Evolutionary conservation across 805 yeast genomes (phyloP).

Genomic region (Torulaspora gathmanii): DNA sequence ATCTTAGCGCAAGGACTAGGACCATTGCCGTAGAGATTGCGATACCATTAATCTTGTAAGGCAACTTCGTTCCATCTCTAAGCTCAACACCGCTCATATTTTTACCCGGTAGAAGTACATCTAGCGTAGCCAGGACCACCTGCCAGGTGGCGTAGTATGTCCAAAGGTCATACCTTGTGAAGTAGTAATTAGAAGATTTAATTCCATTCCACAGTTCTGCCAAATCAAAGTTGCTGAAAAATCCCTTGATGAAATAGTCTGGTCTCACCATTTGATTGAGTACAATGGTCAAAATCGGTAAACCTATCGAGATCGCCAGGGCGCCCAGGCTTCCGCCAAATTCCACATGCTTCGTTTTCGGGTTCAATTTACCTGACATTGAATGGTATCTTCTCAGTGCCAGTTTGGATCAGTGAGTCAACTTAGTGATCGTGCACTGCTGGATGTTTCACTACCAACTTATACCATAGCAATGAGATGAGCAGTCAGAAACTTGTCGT

Average conservation of each 20-base stretch:
- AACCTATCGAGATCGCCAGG: conserved; percentile 52
- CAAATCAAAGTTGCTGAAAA: conserved; percentile 39
- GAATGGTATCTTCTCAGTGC: neutral
- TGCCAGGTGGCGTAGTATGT: conserved; percentile 70
- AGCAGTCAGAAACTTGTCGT: conserved; percentile 4
- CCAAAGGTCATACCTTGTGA: conserved; percentile 51
- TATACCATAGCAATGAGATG: conserved; percentile 3
- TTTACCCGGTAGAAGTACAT: conserved; percentile 62
- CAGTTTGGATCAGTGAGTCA: neutral
- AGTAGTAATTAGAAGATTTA: conserved; percentile 31
- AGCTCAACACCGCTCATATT: conserved; percentile 58
- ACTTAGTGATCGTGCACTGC: neutral
- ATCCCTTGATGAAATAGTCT: conserved; percentile 48
- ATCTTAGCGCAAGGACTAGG: conserved; percentile 48
- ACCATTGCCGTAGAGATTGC: conserved; percentile 44
- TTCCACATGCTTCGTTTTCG: conserved; percentile 64
- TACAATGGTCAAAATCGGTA: conserved; percentile 59
- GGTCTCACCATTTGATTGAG: conserved; percentile 63
- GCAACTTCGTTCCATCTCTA: conserved; percentile 68
- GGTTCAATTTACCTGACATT: conserved; percentile 47
- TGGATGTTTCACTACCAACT: neutral
- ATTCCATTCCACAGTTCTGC: conserved; percentile 37
- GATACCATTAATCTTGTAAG: conserved; percentile 79
- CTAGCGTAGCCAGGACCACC: conserved; percentile 55
- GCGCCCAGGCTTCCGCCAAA: conserved; percentile 81